Evolutionary conservation across 2,329 filamentous ascomycete species (phyloP).

Genomic region (Curvularia lunata): DNA sequence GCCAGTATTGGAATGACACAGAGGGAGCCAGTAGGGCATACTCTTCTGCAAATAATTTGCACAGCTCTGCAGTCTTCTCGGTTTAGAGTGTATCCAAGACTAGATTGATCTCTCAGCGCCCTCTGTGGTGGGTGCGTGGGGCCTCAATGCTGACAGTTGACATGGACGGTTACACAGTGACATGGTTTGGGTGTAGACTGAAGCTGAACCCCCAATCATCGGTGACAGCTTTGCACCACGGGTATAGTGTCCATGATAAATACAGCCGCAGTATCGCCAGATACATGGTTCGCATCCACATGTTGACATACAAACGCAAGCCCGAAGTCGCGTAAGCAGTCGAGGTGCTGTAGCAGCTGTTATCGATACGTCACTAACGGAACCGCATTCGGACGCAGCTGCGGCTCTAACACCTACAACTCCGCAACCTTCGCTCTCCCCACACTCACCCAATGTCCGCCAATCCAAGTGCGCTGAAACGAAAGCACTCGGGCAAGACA

Average conservation of each 20-base stretch:
- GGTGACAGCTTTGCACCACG: conserved; percentile 15
- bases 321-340: background rate
- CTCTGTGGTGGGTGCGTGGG: background rate
- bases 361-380: conserved; percentile 25
- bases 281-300: background rate
- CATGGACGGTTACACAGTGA: background rate
- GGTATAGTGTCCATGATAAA: background rate
- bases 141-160: background rate
- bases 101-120: background rate
- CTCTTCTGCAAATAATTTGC: background rate
- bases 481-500: conserved; percentile 46
- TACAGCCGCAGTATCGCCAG: background rate
- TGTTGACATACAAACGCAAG: background rate
- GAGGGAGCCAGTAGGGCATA: background rate
- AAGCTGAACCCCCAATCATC: background rate
- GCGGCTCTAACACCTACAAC: conserved; percentile 26
- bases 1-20: background rate
- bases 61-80: background rate
- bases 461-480: conserved; percentile 42
- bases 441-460: conserved; percentile 42
- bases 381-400: conserved; percentile 34
- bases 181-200: background rate
- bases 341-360: background rate
- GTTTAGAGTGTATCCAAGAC: background rate
- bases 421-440: conserved; percentile 20